phyloP scores from a whole-genome alignment of 257 asterid species.

The Nicotiana obtusifolia region DNA sequence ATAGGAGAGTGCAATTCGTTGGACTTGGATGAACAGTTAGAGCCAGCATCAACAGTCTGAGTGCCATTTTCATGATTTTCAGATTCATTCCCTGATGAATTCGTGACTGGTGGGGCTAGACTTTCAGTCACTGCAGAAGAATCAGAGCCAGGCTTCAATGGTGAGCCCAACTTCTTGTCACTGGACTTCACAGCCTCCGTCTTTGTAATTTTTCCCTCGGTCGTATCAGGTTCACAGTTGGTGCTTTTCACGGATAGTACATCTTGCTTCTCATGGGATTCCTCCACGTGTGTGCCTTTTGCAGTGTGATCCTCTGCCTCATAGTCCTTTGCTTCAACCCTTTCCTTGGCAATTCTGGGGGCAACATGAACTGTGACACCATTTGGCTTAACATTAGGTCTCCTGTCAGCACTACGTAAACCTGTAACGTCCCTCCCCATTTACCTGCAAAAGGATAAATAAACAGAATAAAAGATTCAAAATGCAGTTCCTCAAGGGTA shows the following conservation, averaged over 20 bases:
- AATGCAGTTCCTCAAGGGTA: background rate
- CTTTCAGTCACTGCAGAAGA: slow-evolving; percentile 33
- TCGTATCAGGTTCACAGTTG: slow-evolving; percentile 29
- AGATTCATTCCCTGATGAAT: slow-evolving; percentile 28
- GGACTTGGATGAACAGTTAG: slow-evolving; percentile 29
- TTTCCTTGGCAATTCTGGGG: slow-evolving; percentile 29
- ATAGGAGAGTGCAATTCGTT: slow-evolving; percentile 32
- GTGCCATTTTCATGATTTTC: slow-evolving; percentile 35
- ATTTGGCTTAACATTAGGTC: slow-evolving; percentile 32
- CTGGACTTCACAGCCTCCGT: slow-evolving; percentile 43
- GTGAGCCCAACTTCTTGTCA: slow-evolving; percentile 39
- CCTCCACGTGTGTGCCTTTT: slow-evolving; percentile 26
- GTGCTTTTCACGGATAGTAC: slow-evolving; percentile 55
- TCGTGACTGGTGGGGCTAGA: slow-evolving; percentile 24
- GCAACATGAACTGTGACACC: slow-evolving; percentile 34
- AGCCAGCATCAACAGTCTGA: slow-evolving; percentile 35
- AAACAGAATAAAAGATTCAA: background rate
- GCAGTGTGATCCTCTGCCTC: slow-evolving; percentile 27
- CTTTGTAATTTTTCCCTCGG: slow-evolving; percentile 38
- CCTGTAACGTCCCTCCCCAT: slow-evolving; percentile 60
- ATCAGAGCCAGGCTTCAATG: slow-evolving; percentile 40
- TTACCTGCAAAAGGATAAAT: slow-evolving; percentile 25
- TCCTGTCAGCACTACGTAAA: slow-evolving; percentile 33
- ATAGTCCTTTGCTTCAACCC: slow-evolving; percentile 22
- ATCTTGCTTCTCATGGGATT: slow-evolving; percentile 40